Evolutionary conservation across 1,284 basidiomycete species (phyloP), one percentile per base, ranked within the genome.

Genomic region (Ustilago sp.): DNA sequence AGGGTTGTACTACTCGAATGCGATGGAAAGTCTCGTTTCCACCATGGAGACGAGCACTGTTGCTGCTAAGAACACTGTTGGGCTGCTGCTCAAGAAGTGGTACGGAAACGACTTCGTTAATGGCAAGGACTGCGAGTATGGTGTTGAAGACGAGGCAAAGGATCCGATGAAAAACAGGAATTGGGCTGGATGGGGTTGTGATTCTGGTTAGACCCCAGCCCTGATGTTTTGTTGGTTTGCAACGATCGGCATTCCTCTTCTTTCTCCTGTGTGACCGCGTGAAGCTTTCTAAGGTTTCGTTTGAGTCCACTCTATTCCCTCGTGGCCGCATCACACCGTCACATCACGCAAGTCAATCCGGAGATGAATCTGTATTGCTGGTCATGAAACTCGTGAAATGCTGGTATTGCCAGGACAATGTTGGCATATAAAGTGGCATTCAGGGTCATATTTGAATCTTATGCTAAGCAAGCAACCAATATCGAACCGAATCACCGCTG

Each of bases 11-110:
- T 96, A 96, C 82, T 91, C 95, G 52, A 95, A 95, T 75, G 90
- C 93, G 0, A 92, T 96, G 80, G 94, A 98, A 58, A 64, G 69
- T 50, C 63, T 70, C 6, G 70, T 82, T 0, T 70, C 69, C 15
- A 92, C 92, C 9, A 95, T 97, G 94, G 94, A 98, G 87, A 96
- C 95, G 0, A 91, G 94, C 86, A 95, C 93, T 0, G 87, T 97
- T 45, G 89, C 93, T 0, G 90, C 93, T 0, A 90, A 93, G 43
- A 96, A 97, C 83, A 94, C 55, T 1, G 84, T 78, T 3, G 83
- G 57, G 1, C 62, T 83, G 41, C 52, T 84, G 13, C 54, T 86
- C 41, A 48, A 78, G 52, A 59, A 72, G 9, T 80, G 79, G 81
- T 79, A 74, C 13, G 84, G 84, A 11, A 57, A 67, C 31, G 71